Evolutionary conservation across 139 green algal genomes (phyloP), one percentile per base, ranked within the genome.

Genomic region (Deuterostichococcus epilithicus): DNA sequence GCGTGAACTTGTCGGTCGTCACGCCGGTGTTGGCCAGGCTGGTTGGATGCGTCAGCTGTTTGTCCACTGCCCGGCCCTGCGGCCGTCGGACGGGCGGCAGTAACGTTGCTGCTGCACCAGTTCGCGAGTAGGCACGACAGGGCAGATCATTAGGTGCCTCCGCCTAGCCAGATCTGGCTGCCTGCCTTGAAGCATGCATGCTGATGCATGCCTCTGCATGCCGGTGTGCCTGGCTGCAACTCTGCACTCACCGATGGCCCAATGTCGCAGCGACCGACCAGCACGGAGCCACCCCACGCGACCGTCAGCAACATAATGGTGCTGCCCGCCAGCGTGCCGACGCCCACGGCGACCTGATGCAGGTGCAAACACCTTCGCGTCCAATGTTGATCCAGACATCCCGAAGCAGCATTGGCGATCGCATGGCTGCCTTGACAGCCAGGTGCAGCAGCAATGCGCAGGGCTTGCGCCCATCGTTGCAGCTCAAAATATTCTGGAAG

Each of bases 271-370:
- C 84, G 75, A 0, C 86, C 88, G 32, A 82, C 30, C 33, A 79
- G 23, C 8, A 88, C 35, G 2, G 75, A 83, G 4, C 80, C 76
- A n/a, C 70, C 88, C 86, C 86, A 92, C 22, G 84, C 84, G 26
- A 90, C 70, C 10, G 88, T 89, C 47, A 91, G 83, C 44, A 92
- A 83, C 82, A 92, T 85, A 6, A 91, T 78, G 33, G 78, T 91
- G 69, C 71, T 84, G 63, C 88, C 88, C 22, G 84, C 86, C 52
- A 92, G 83, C 38, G 87, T 88, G 20, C 88, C 88, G 70, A 90
- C 75, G 20, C 85, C 85, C 3, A 90, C 80, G 22, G 66, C 47
- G 25, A 90, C 78, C 79, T 87, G 77, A 2, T 33, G 18, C 34
- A 22, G 18, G 2, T 23, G 65, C 1, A 44, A 70, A 70, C 5